phyloP scores from a whole-genome alignment of 2,329 filamentous ascomycete species.

The Plenodomus biglobosus region DNA sequence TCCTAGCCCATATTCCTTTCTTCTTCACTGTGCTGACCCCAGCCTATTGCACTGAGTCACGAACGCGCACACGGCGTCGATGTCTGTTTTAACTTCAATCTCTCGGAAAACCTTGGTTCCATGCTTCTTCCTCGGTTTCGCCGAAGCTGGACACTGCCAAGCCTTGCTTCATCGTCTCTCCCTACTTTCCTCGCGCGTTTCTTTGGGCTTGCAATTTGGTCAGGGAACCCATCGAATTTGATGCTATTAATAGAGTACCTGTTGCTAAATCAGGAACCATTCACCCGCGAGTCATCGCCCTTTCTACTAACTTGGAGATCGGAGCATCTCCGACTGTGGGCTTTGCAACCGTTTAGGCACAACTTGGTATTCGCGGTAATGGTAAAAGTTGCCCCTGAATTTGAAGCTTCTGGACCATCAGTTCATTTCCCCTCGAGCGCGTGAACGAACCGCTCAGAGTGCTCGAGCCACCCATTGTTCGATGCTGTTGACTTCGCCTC shows the following conservation, averaged over 20 bases:
- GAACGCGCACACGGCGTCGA: slow-evolving; percentile 55
- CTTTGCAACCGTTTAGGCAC: slow-evolving; percentile 55
- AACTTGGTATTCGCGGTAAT: slow-evolving; percentile 55
- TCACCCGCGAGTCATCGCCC: slow-evolving; percentile 53
- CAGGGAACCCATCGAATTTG: slow-evolving; percentile 55
- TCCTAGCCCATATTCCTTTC: slow-evolving; percentile 57
- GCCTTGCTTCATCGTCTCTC: slow-evolving; percentile 49
- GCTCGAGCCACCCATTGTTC: slow-evolving; percentile 60
- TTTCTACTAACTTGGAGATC: slow-evolving; percentile 59
- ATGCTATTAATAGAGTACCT: slow-evolving; percentile 63
- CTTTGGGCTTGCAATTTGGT: slow-evolving; percentile 54
- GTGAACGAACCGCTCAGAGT: slow-evolving; percentile 56
- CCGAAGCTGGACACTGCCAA: slow-evolving; percentile 57
- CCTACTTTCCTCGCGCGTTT: slow-evolving; percentile 50
- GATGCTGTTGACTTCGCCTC: slow-evolving; percentile 55
- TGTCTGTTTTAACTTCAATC: slow-evolving; percentile 57
- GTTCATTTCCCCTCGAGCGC: slow-evolving; percentile 58
- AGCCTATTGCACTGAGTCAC: slow-evolving; percentile 54
- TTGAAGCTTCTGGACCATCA: slow-evolving; percentile 48
- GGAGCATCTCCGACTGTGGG: slow-evolving; percentile 56
- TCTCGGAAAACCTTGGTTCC: slow-evolving; percentile 52
- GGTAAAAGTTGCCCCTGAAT: slow-evolving; percentile 56
- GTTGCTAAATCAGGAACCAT: slow-evolving; percentile 52
- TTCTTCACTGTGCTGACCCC: slow-evolving; percentile 52
- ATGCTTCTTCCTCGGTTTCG: slow-evolving; percentile 56